A percentile compares a stretch with the other conserved stretches of the same genome.
phyloP scores from a whole-genome alignment of 345 rosid genomes.

The Iberis pinnata region DNA sequence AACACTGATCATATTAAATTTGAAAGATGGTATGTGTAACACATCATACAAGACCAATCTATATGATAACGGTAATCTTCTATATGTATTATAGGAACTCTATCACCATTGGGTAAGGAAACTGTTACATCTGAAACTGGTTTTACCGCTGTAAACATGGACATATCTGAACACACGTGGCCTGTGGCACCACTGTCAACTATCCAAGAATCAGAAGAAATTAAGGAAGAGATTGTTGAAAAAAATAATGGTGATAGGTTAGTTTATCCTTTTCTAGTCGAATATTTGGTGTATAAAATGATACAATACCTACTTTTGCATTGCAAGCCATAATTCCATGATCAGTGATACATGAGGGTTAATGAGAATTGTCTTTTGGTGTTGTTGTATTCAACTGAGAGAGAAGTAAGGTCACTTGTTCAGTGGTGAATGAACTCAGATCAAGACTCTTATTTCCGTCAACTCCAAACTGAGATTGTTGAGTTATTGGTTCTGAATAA shows the following conservation, averaged over 20 bases:
- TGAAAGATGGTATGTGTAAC: neutral
- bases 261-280: no score
- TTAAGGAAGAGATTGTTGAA: no score
- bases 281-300: neutral
- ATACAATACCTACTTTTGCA: neutral
- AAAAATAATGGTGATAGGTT: no score
- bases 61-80: no score
- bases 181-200: no score
- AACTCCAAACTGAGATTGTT: no score
- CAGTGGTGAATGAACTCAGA: neutral
- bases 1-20: neutral
- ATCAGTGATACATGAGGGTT: neutral
- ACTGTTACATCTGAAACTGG: neutral
- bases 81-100: neutral
- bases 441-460: neutral
- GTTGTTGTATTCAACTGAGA: neutral
- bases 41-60: neutral
- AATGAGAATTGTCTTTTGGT: neutral
- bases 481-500: no score
- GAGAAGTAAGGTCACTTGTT: neutral
- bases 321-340: neutral
- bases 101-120: neutral
- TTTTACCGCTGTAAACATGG: no score
- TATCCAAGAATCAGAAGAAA: no score
- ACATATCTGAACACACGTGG: no score